phyloP scores from a whole-genome alignment of 345 rosid genomes.

The Brassica juncea region DNA sequence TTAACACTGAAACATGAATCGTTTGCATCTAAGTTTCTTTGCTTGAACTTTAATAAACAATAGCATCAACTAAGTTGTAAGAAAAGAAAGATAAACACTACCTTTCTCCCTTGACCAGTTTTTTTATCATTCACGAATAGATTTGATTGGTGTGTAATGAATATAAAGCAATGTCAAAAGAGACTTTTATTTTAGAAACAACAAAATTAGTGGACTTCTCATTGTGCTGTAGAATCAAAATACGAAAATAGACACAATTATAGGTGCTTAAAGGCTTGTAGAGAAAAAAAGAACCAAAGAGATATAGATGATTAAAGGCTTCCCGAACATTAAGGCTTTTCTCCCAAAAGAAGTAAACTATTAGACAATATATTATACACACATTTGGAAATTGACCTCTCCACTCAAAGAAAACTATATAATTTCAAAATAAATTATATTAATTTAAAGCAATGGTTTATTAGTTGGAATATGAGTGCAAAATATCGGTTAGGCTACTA shows the following conservation, averaged over 20 bases:
- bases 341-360: constrained; percentile 29
- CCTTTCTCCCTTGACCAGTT: constrained; percentile 1
- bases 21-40: constrained; percentile 10
- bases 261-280: constrained; percentile 5
- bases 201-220: constrained; percentile 15
- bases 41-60: constrained; percentile 23
- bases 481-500: not conserved
- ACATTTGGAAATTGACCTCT: constrained; percentile 15
- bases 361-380: constrained; percentile 15
- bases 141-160: constrained; percentile 1
- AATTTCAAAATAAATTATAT: not conserved
- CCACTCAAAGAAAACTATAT: constrained; percentile 19
- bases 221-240: constrained; percentile 6
- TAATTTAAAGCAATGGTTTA: not conserved
- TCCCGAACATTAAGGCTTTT: constrained; percentile 40
- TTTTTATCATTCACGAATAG: not conserved
- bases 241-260: constrained; percentile 19
- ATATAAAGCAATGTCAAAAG: constrained; percentile 18
- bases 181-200: not conserved
- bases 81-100: constrained; percentile 15
- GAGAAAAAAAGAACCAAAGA: not conserved
- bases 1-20: constrained; percentile 17
- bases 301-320: constrained; percentile 10
- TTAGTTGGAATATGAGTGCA: not conserved
- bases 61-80: not conserved